Conservation (phyloP, 192 early-diverging fungal genomes). For the Thoreauomyces humboldtii region DNA sequence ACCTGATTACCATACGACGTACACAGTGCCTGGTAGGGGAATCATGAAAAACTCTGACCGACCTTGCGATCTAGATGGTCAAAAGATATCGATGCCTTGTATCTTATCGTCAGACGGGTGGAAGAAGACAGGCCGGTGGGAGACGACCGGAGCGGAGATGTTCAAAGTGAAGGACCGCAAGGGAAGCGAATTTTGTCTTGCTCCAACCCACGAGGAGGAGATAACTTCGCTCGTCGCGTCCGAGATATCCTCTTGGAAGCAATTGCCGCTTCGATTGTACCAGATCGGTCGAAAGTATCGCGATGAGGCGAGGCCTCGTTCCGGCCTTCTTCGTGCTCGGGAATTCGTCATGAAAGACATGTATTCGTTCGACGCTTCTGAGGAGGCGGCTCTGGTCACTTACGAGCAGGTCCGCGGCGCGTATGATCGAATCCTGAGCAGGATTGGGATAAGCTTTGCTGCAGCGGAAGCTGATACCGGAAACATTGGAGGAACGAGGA, state of each 20-base stretch:
- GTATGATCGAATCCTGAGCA: conserved; percentile 72
- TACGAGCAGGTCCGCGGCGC: conserved; percentile 73
- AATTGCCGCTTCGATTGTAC: conserved; percentile 82
- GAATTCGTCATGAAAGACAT: conserved; percentile 98
- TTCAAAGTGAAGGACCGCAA: conserved; percentile 81
- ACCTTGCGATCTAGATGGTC: conserved; percentile 43
- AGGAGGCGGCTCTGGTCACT: conserved; percentile 65
- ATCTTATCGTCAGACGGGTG: conserved; percentile 68
- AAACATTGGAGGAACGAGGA: conserved; percentile 83
- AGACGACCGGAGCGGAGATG: conserved; percentile 66
- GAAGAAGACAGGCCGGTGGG: conserved; percentile 79
- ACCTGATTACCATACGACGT: background rate
- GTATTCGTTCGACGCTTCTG: conserved; percentile 80
- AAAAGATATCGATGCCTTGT: conserved; percentile 70
- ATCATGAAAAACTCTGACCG: background rate
- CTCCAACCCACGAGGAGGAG: conserved; percentile 93
- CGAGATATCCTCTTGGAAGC: conserved; percentile 65
- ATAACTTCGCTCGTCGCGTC: conserved; percentile 70
- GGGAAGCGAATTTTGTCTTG: conserved; percentile 63
- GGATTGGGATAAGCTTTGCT: conserved; percentile 75
- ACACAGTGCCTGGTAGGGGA: too few species aligned
- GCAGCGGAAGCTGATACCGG: conserved; percentile 88
- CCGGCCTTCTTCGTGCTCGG: conserved; percentile 77
- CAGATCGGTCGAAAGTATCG: conserved; percentile 86
- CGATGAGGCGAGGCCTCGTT: conserved; percentile 74